Base-by-base conservation (phyloP, 306 rosid species). In the Casuarina glauca region DNA sequence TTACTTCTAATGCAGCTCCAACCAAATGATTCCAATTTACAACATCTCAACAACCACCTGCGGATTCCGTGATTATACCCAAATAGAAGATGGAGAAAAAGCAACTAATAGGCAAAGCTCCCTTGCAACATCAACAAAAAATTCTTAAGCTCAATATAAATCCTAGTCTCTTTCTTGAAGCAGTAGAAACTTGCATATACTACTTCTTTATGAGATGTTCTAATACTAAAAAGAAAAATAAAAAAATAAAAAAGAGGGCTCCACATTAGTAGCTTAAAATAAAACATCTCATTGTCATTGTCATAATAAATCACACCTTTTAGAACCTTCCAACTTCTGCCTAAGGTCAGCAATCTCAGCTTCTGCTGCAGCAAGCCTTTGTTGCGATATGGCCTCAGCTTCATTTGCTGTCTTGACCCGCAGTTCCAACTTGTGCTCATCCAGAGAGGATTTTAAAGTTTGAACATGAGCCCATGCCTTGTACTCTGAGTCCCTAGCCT, bases 391-490 rank as follows among this genome's bases (percentile, higher is more conserved):
- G 75, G 97, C 98, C 88, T 96, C 99, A 52, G 97, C 93, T 85
- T 96, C 97, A 87, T 76, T 96, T 76, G 99, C 99, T n/a, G 66
- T 87, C 84, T 93, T 96, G 72, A 96, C 99, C 75, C 94, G 96
- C 74, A 83, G 80, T 87, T 96, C 99, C 81, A 96, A 88, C 71
- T 73, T 84, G 86, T 79, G 92, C 79, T 96, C 99, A 62, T 93
- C 97, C 73, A 96, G 97, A 77, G 92, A 91, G 70, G 91, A 87
- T 79, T 91, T 91, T 69, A 96, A 85, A 82, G 85, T 82, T 78
- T 89, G 93, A 82, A 93, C 96, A 85, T 3, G 82, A 16, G 99
- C 94, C 98, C 98, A 88, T 49, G 92, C 94, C 86, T 86, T 88
- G 87, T 89, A 89, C 84, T 91, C 99, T 73, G 82, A 86, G 78